Evolutionary conservation across 2,329 filamentous ascomycete genomes (phyloP).

Genomic region (Cytospora chrysosperma): DNA sequence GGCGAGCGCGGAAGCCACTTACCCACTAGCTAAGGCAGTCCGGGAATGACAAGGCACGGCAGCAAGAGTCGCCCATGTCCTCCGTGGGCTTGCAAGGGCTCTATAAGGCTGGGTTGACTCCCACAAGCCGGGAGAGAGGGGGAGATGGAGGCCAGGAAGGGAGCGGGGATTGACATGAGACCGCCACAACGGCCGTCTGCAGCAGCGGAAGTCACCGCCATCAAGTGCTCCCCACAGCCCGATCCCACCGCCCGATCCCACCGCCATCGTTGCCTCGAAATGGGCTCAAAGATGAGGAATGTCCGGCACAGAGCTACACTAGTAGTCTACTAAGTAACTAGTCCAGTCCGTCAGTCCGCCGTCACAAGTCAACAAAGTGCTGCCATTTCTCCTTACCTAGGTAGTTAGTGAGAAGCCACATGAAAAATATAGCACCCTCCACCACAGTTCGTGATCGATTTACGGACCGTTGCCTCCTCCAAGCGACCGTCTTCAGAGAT

Average conservation of each 20-base stretch:
- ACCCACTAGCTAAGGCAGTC: not conserved
- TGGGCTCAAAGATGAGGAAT: not conserved
- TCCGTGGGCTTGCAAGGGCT: not conserved
- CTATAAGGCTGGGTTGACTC: not conserved
- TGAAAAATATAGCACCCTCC: not conserved
- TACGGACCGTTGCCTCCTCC: not conserved
- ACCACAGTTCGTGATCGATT: not conserved
- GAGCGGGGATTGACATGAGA: conserved; percentile 10
- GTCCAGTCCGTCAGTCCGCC: not conserved
- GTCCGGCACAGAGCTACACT: not conserved
- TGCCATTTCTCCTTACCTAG: not conserved
- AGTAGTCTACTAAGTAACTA: not conserved
- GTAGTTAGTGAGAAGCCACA: not conserved
- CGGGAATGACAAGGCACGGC: not conserved
- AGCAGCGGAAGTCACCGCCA: conserved; percentile 11
- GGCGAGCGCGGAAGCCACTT: not conserved
- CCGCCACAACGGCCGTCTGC: conserved; percentile 20
- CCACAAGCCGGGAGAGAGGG: not conserved
- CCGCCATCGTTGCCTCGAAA: not conserved
- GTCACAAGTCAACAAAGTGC: not conserved
- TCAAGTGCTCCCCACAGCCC: too few species aligned
- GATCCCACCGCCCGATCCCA: not conserved
- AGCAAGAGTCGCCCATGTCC: not conserved
- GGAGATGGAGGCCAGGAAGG: not conserved
- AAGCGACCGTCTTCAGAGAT: not conserved